Evolutionary conservation across 805 yeast species (phyloP).

Genomic region (Pichia cephalocereana): DNA sequence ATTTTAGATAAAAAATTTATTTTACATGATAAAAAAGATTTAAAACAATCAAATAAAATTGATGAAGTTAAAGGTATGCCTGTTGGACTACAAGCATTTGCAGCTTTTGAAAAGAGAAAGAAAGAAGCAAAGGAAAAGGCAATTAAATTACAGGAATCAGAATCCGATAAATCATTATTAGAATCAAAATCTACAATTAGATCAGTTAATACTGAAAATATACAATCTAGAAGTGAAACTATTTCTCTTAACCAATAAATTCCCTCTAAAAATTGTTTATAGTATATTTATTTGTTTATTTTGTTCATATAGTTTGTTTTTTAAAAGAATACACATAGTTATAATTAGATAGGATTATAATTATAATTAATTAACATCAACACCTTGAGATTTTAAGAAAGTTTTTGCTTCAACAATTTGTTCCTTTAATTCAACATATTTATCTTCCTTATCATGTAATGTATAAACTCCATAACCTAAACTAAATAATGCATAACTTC

Average conservation of each 20-base stretch:
- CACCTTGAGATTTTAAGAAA: constrained; percentile 46
- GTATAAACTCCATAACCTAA: constrained; percentile 62
- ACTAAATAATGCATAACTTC: constrained; percentile 58
- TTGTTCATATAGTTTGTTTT: too few species aligned
- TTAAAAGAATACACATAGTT: too few species aligned
- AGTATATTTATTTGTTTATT: not conserved
- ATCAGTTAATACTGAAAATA: not conserved
- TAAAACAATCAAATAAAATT: not conserved
- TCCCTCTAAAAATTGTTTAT: not conserved
- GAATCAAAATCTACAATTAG: not conserved
- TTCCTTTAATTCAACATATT: constrained; percentile 49
- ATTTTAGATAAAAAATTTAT: constrained; percentile 32
- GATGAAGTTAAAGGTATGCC: constrained; percentile 55
- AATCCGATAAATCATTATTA: not conserved
- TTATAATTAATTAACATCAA: constrained; percentile 30
- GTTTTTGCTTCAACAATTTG: constrained; percentile 56
- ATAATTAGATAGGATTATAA: too few species aligned
- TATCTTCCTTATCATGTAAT: constrained; percentile 62
- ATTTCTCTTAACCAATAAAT: not conserved
- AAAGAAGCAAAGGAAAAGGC: constrained; percentile 27
- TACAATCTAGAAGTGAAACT: not conserved
- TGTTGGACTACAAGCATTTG: constrained; percentile 68
- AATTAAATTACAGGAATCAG: not conserved
- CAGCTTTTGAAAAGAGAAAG: constrained; percentile 60
- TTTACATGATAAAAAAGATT: constrained; percentile 16